Conservation (phyloP, 176 grass and related monocot species). For the Cymbopogon citratus region DNA sequence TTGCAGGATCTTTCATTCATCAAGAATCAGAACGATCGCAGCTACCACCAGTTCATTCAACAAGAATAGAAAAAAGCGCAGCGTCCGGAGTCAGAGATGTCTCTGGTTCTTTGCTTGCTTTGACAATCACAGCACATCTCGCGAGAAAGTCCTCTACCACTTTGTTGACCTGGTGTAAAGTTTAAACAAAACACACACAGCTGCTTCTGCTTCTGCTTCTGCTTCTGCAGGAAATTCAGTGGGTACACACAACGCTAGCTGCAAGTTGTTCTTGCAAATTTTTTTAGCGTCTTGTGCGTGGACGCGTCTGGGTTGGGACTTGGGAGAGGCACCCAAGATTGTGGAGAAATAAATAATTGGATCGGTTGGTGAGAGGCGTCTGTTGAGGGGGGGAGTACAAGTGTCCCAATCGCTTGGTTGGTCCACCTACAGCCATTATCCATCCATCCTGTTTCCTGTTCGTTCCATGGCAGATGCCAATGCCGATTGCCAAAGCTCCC, state of each 20-base stretch:
- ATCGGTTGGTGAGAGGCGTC: constrained; percentile 50
- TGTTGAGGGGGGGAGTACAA: background rate
- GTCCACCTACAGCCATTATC: constrained; percentile 72
- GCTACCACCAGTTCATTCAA: background rate
- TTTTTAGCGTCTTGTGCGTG: background rate
- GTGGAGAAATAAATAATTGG: constrained; percentile 33
- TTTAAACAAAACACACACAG: background rate
- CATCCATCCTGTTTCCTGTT: background rate
- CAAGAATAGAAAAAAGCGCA: background rate
- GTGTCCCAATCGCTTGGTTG: constrained; percentile 41
- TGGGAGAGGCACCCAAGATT: background rate
- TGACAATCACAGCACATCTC: background rate
- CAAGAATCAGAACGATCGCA: background rate
- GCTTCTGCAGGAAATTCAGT: background rate
- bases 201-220: background rate
- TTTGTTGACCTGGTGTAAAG: background rate
- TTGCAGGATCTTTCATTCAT: background rate
- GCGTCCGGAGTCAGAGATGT: background rate
- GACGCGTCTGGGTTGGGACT: background rate
- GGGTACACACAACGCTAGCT: background rate
- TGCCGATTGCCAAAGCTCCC: background rate
- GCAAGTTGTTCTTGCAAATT: background rate
- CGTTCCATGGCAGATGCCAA: too few species aligned
- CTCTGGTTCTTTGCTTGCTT: background rate
- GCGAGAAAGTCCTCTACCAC: background rate